phyloP scores from a whole-genome alignment of 2,329 filamentous ascomycete species.

The Aspergillus pseudoviridinutans region DNA sequence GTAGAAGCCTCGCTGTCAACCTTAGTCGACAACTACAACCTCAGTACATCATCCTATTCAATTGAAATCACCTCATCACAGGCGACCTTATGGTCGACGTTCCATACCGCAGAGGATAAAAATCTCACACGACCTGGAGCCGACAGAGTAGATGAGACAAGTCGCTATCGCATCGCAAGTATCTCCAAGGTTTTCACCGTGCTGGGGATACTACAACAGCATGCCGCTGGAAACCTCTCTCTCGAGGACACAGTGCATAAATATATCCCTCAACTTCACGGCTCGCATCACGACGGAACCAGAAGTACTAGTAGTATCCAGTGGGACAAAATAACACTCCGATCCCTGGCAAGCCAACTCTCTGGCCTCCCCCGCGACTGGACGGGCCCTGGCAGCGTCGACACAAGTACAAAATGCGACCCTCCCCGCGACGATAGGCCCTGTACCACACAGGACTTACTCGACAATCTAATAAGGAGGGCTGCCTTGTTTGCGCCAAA shows the following conservation, averaged over 20 bases:
- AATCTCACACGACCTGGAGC: neutral
- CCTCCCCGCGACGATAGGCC: neutral
- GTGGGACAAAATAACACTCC: slow-evolving; percentile 25
- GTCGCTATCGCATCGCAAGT: slow-evolving; percentile 22
- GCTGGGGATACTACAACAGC: slow-evolving; percentile 22
- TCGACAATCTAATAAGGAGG: slow-evolving; percentile 4
- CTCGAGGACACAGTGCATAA: slow-evolving; percentile 22
- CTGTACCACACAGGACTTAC: slow-evolving; percentile 7
- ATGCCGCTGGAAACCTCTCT: slow-evolving; percentile 21
- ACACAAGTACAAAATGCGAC: neutral
- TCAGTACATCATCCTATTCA: neutral
- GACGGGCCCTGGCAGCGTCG: neutral
- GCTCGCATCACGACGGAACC: neutral
- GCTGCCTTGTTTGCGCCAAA: slow-evolving; percentile 21
- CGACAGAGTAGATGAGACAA: neutral
- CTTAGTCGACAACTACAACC: neutral
- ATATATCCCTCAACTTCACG: slow-evolving; percentile 15
- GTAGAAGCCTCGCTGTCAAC: neutral
- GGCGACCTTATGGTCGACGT: neutral
- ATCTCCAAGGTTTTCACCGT: slow-evolving; percentile 27
- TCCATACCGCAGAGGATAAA: neutral
- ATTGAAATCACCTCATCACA: neutral
- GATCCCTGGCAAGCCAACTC: slow-evolving; percentile 22
- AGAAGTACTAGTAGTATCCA: slow-evolving; percentile 8
- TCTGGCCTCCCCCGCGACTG: slow-evolving; percentile 26